Conservation (phyloP, 2,329 filamentous ascomycete species). For the Bimuria novae-zelandiae region DNA sequence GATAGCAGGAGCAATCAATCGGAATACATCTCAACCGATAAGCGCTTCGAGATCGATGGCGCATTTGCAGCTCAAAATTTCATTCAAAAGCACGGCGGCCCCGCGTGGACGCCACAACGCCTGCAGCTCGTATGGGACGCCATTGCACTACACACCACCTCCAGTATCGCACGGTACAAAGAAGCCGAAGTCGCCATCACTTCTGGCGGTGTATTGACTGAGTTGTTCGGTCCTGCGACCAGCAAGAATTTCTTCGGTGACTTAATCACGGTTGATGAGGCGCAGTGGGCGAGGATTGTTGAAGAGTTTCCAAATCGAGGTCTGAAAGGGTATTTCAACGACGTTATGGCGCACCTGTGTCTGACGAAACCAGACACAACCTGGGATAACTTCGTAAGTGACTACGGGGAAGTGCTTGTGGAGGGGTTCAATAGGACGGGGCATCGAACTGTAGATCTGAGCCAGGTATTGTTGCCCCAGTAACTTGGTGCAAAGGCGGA, state of each 20-base stretch:
- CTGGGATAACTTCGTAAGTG: constrained; percentile 43
- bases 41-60: constrained; percentile 58
- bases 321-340: constrained; percentile 42
- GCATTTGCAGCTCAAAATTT: constrained; percentile 51
- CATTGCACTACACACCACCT: constrained; percentile 53
- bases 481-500: no score
- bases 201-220: not conserved
- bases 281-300: constrained; percentile 19
- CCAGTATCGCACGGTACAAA: constrained; percentile 46
- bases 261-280: constrained; percentile 3
- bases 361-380: constrained; percentile 49
- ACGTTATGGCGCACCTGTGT: constrained; percentile 49
- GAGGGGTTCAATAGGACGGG: not conserved
- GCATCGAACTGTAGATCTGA: not conserved
- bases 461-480: no score
- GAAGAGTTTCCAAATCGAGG: constrained; percentile 42
- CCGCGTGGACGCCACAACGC: constrained; percentile 47
- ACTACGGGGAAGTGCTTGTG: constrained; percentile 36
- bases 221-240: not conserved
- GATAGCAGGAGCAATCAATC: constrained; percentile 1
- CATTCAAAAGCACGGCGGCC: constrained; percentile 17
- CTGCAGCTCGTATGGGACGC: constrained; percentile 56
- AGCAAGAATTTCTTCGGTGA: not conserved
- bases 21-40: constrained; percentile 48
- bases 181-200: constrained; percentile 9